A percentile compares a stretch with the other conserved stretches of the same genome.
phyloP scores from a whole-genome alignment of 306 rosid species.

The Vigna unguiculata region DNA sequence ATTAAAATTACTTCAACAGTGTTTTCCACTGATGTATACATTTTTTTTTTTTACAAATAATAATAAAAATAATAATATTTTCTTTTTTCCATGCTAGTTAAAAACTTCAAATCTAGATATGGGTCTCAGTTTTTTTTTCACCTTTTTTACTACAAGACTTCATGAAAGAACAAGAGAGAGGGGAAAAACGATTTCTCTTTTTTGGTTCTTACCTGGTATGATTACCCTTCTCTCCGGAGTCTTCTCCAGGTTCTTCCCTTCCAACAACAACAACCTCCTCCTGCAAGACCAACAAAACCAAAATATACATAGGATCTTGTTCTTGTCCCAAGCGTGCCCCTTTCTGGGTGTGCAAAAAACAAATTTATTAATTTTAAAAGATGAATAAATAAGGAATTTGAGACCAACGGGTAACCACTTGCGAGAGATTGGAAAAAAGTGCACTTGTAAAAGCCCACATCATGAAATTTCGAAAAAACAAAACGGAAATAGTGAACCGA shows the following conservation, averaged over 20 bases:
- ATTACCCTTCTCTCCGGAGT: constrained; percentile 51
- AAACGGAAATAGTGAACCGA: constrained; percentile 15
- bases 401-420: constrained; percentile 37
- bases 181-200: background rate
- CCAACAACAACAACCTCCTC: constrained; percentile 33
- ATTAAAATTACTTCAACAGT: constrained; percentile 63
- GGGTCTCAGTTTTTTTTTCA: constrained; percentile 63
- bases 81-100: constrained; percentile 32
- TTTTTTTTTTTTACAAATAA: background rate
- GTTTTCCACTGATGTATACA: constrained; percentile 56
- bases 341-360: constrained; percentile 38
- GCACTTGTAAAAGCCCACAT: constrained; percentile 55
- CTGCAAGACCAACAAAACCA: constrained; percentile 44
- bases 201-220: constrained; percentile 58
- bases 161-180: constrained; percentile 45
- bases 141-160: constrained; percentile 60
- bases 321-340: constrained; percentile 12
- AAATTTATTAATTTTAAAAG: background rate
- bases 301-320: constrained; percentile 32
- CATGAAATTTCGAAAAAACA: constrained; percentile 42
- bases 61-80: background rate
- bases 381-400: constrained; percentile 16
- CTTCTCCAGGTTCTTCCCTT: constrained; percentile 42
- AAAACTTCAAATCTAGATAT: constrained; percentile 42
- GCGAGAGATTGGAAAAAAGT: constrained; percentile 55